Percentiles rank a stretch among this genome's conserved stretches.
Evolutionary conservation across 108 stramenopile species (phyloP).

Genomic region (Fragilaria crotonensis): DNA sequence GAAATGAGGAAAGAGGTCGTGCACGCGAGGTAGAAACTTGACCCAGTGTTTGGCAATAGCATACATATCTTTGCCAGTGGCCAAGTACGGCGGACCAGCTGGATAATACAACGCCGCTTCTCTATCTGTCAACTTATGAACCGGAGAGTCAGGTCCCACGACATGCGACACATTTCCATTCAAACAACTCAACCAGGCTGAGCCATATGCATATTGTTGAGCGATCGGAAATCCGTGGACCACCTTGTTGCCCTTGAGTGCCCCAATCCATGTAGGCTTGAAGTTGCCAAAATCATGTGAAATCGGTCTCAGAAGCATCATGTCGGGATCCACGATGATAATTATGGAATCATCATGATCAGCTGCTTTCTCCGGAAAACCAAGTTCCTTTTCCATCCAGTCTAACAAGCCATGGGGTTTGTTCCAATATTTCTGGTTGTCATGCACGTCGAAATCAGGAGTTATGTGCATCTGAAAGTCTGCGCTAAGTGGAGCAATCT

Average conservation of each 20-base stretch:
- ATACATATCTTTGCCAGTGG: slow-evolving; percentile 68
- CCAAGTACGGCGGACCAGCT: slow-evolving; percentile 91
- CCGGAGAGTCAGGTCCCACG: slow-evolving; percentile 32
- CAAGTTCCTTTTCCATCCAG: slow-evolving; percentile 49
- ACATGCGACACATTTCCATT: slow-evolving; percentile 31
- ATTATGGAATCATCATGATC: slow-evolving; percentile 48
- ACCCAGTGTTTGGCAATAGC: slow-evolving; percentile 71
- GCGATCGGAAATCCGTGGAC: slow-evolving; percentile 61
- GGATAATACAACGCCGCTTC: slow-evolving; percentile 52
- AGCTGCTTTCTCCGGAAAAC: background rate
- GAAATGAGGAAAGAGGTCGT: slow-evolving; percentile 41
- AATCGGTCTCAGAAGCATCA: slow-evolving; percentile 74
- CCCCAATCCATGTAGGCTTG: slow-evolving; percentile 4
- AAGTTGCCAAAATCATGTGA: slow-evolving; percentile 50
- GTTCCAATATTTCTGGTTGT: slow-evolving; percentile 78
- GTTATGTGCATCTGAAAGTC: slow-evolving; percentile 66
- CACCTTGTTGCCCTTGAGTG: slow-evolving; percentile 14
- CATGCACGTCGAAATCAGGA: slow-evolving; percentile 49
- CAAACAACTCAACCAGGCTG: slow-evolving; percentile 39
- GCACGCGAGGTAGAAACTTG: slow-evolving; percentile 54
- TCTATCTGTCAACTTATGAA: background rate
- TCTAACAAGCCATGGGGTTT: slow-evolving; percentile 80
- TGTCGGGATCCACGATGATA: slow-evolving; percentile 90
- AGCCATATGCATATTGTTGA: slow-evolving; percentile 80
- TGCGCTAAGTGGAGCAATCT: slow-evolving; percentile 16